These are phyloP conservation scores for Agrocybe praecox DNA, from an alignment of 768 basidiomycete species.

Conservation along the genomic window DNA sequence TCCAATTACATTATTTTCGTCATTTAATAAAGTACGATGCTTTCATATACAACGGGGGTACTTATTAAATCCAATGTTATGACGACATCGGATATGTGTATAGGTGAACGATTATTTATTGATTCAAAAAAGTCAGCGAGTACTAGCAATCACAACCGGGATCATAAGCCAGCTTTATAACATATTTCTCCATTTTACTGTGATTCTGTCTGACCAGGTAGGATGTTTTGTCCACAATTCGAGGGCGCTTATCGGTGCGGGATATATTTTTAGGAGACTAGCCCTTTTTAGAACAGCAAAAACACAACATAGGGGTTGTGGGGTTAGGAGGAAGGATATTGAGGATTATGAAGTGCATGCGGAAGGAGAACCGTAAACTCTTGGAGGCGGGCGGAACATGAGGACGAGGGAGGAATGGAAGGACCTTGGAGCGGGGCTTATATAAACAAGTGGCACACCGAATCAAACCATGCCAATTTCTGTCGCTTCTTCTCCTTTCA, in stretches of 20 bases:
- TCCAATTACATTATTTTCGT: too few relatives aligned
- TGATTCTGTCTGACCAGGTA: too few relatives aligned
- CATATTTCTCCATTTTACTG: too few relatives aligned
- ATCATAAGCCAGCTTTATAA: too few relatives aligned
- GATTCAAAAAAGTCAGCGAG: too few relatives aligned
- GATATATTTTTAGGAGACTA: not conserved
- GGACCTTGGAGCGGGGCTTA: slow-evolving; percentile 5
- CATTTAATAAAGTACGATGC: too few relatives aligned
- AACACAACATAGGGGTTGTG: not conserved
- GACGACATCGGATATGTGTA: too few relatives aligned
- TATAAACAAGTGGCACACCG: slow-evolving; percentile 9
- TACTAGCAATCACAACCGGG: too few relatives aligned
- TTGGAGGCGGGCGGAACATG: slow-evolving; percentile 13
- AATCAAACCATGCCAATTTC: slow-evolving; percentile 6
- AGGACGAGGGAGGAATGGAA: not conserved
- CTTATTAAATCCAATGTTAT: too few relatives aligned
- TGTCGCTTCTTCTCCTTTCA: not conserved
- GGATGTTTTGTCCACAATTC: not conserved
- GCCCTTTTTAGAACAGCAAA: not conserved
- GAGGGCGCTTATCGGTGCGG: not conserved
- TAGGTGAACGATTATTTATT: too few relatives aligned
- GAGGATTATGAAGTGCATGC: not conserved
- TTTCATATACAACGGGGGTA: too few relatives aligned
- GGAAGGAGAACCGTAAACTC: not conserved
- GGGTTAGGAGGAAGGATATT: not conserved